A percentile compares a stretch with the other conserved stretches of the same genome.
Conservation (phyloP, 371 early-diverging fungal genomes). For the Mucor lusitanicus region DNA sequence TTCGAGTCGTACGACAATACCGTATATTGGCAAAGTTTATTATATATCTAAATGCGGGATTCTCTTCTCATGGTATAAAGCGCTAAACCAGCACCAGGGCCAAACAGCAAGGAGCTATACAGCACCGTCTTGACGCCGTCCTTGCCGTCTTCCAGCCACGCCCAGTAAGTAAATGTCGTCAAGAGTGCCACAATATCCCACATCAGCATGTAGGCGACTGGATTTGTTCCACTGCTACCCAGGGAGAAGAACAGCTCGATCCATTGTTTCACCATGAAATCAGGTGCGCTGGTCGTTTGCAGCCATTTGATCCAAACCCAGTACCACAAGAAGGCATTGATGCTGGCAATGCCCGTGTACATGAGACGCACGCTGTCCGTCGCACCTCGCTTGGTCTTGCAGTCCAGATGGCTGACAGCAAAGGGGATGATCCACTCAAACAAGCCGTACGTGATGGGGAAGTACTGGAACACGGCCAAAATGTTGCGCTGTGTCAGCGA, state of each 20-base stretch:
- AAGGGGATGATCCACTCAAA: constrained; percentile 3
- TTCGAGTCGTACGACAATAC: not conserved
- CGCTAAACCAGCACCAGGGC: constrained; percentile 15
- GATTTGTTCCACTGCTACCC: not conserved
- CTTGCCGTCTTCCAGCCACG: constrained; percentile 10
- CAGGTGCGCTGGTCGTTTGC: constrained; percentile 4
- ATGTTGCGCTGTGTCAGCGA: constrained; percentile 6
- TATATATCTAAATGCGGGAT: constrained; percentile 10
- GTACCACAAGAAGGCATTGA: constrained; percentile 7
- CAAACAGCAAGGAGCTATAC: not conserved
- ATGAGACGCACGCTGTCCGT: not conserved
- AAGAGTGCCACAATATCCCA: constrained; percentile 10
- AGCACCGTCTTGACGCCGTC: not conserved
- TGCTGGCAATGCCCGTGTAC: constrained; percentile 8
- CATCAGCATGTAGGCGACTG: constrained; percentile 16
- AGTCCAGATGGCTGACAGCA: not conserved
- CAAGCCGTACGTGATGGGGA: constrained; percentile 1
- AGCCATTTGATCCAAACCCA: constrained; percentile 20
- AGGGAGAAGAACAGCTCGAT: constrained; percentile 10
- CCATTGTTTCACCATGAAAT: constrained; percentile 10
- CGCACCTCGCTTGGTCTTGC: not conserved
- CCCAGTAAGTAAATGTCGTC: constrained; percentile 10
- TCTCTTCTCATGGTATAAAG: constrained; percentile 14
- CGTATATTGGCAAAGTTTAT: not conserved
- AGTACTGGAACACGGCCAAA: constrained; percentile 10